Evolutionary conservation across 2,329 filamentous ascomycete species (phyloP).

Genomic region (Alternaria conjuncta): DNA sequence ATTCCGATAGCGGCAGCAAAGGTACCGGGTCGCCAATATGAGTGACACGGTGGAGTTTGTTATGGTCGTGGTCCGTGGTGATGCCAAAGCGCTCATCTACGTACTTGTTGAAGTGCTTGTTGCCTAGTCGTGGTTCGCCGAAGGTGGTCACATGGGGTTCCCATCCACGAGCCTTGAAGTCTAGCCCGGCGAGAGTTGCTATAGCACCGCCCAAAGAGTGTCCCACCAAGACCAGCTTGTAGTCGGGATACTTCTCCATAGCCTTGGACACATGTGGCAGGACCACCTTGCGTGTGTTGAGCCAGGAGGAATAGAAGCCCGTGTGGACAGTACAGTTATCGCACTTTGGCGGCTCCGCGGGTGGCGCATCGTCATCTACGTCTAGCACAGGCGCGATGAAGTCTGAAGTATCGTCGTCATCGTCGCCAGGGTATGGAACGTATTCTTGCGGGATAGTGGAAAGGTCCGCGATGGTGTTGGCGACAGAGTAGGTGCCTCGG

Average conservation of each 20-base stretch:
- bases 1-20: slow-evolving; percentile 81
- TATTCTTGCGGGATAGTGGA: slow-evolving; percentile 90
- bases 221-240: slow-evolving; percentile 79
- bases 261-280: slow-evolving; percentile 70
- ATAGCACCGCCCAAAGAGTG: slow-evolving; percentile 94
- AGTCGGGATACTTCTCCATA: slow-evolving; percentile 68
- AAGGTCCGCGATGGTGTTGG: slow-evolving; percentile 89
- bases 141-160: slow-evolving; percentile 84
- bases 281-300: slow-evolving; percentile 72
- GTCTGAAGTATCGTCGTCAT: slow-evolving; percentile 48
- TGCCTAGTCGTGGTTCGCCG: slow-evolving; percentile 77
- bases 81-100: slow-evolving; percentile 60
- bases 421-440: slow-evolving; percentile 75
- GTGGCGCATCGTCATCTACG: slow-evolving; percentile 27
- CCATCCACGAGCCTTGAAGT: slow-evolving; percentile 80
- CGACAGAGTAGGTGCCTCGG: slow-evolving; percentile 90
- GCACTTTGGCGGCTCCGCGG: slow-evolving; percentile 63
- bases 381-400: slow-evolving; percentile 26
- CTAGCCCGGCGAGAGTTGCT: slow-evolving; percentile 82
- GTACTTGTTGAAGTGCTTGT: slow-evolving; percentile 59
- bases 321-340: slow-evolving; percentile 89
- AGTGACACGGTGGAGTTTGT: slow-evolving; percentile 77
- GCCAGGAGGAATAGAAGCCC: slow-evolving; percentile 88
- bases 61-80: slow-evolving; percentile 23
- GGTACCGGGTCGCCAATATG: slow-evolving; percentile 89